Percentiles rank a stretch among this genome's conserved stretches.
Evolutionary conservation across 2,329 filamentous ascomycete species (phyloP).

Genomic region (Sarocladiaceae sp.): DNA sequence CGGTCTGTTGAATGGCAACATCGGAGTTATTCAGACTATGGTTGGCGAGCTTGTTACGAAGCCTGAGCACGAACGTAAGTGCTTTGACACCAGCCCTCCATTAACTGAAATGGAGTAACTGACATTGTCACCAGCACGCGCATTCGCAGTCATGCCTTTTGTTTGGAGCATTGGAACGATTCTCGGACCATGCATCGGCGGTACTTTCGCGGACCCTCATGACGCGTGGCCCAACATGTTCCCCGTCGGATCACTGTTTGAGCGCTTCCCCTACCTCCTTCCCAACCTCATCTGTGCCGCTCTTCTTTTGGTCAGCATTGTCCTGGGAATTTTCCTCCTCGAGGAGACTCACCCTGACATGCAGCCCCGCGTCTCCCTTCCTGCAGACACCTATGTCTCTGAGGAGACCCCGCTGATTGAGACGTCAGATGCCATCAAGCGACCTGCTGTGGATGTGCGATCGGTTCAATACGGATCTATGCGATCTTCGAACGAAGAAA

Average conservation of each 20-base stretch:
- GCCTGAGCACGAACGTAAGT: slow-evolving; percentile 80
- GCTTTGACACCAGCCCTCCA: background rate
- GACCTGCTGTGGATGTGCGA: slow-evolving; percentile 68
- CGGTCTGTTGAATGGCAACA: slow-evolving; percentile 85
- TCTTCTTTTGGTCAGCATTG: slow-evolving; percentile 73
- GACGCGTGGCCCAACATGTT: slow-evolving; percentile 70
- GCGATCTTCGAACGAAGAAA: slow-evolving; percentile 41
- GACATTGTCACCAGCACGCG: slow-evolving; percentile 55
- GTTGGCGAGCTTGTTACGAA: slow-evolving; percentile 82
- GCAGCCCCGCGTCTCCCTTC: slow-evolving; percentile 49
- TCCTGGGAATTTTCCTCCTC: slow-evolving; percentile 75
- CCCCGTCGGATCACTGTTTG: slow-evolving; percentile 64
- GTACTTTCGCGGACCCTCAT: slow-evolving; percentile 76
- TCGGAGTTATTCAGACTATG: slow-evolving; percentile 89
- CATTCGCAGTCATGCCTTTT: slow-evolving; percentile 91
- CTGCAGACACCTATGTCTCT: slow-evolving; percentile 47
- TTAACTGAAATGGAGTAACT: slow-evolving; percentile 14
- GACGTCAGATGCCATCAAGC: slow-evolving; percentile 69
- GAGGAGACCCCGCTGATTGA: slow-evolving; percentile 72
- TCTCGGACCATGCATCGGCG: slow-evolving; percentile 82
- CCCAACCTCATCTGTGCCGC: slow-evolving; percentile 82
- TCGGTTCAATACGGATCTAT: slow-evolving; percentile 80
- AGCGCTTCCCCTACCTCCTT: slow-evolving; percentile 77
- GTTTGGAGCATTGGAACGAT: slow-evolving; percentile 91
- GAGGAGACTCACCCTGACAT: slow-evolving; percentile 88